Base-by-base conservation (phyloP, 441 rosid genomes). In the Sinapis alba region DNA sequence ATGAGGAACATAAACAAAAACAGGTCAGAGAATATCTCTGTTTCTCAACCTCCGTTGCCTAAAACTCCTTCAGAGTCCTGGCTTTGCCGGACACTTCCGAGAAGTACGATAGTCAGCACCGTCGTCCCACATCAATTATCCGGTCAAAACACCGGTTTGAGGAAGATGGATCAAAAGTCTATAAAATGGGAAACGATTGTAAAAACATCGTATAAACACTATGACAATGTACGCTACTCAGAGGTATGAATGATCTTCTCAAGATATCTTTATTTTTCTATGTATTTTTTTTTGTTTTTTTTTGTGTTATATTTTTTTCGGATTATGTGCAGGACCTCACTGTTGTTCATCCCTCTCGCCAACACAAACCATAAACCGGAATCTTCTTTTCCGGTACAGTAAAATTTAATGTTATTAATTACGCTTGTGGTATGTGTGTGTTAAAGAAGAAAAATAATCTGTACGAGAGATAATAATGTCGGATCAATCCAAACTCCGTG, bases 151-250 rank as follows among this genome's bases (percentile, higher is more conserved):
- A 8, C 30, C 10, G 21, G 43, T 10, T 20, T 43, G 34, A 74
- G 18, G 73, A 74, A 59, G 53, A 41, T 36, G 2, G 69, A 15
- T 36, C 53, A 56, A 26, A 65, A 64, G 58, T 24, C 68, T 28
- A 30, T 86, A 76, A 94, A 83, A 80, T 94, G 98, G 98, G 98
- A 91, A 81, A 91, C 90, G n/a, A 94, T 94, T 64, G 97, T 94
- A 4, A 94, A 91, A 61, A 60, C 73, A 34, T 75, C 78, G 21
- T 20, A 58, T 67, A 57, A 56, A 57, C 77, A 74, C 28, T 68
- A 74, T 20, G 38, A 45, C 11, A 72, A 74, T 28, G 67, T 10
- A 26, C 77, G 71, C 41, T 68, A 74, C 66, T 74, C 72, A 12
- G 36, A 73, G 77, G 77, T 73, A 65, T 62, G 18, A 19, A 13